Conservation (phyloP, 495 filamentous ascomycete species). For the Friedmanniomyces simplex region DNA sequence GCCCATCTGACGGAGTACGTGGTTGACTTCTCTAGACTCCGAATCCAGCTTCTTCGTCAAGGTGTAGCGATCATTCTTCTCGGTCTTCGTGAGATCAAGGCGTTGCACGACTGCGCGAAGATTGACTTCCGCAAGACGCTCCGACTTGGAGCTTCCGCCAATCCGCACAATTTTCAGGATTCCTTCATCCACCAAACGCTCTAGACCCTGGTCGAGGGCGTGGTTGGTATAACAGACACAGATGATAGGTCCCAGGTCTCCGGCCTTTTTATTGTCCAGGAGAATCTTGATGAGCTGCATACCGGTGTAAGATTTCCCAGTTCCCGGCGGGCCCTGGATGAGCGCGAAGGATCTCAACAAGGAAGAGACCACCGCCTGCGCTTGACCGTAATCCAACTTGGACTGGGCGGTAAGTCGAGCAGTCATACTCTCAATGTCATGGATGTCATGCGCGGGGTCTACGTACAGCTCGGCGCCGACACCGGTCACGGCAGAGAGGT, state of each 20-base stretch:
- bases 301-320: slow-evolving; percentile 60
- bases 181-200: slow-evolving; percentile 47
- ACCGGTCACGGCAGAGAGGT: slow-evolving; percentile 39
- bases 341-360: slow-evolving; percentile 49
- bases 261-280: slow-evolving; percentile 42
- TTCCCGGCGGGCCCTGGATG: slow-evolving; percentile 76
- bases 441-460: neutral
- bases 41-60: slow-evolving; percentile 24
- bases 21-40: slow-evolving; percentile 19
- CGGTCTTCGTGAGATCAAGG: slow-evolving; percentile 32
- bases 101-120: slow-evolving; percentile 33
- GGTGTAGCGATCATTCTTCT: slow-evolving; percentile 29
- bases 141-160: slow-evolving; percentile 54
- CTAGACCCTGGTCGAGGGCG: slow-evolving; percentile 63
- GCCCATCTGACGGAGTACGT: slow-evolving; percentile 26
- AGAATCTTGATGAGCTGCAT: slow-evolving; percentile 51
- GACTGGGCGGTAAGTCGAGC: slow-evolving; percentile 19
- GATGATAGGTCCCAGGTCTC: slow-evolving; percentile 54
- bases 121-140: slow-evolving; percentile 40
- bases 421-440: neutral
- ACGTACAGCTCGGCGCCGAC: slow-evolving; percentile 29
- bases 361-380: slow-evolving; percentile 42
- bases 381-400: slow-evolving; percentile 50
- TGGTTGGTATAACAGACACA: slow-evolving; percentile 65
- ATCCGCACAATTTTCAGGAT: slow-evolving; percentile 58